These are phyloP conservation scores for Camellia japonica DNA, from an alignment of 148 eudicot species.

Conservation along the genomic window DNA sequence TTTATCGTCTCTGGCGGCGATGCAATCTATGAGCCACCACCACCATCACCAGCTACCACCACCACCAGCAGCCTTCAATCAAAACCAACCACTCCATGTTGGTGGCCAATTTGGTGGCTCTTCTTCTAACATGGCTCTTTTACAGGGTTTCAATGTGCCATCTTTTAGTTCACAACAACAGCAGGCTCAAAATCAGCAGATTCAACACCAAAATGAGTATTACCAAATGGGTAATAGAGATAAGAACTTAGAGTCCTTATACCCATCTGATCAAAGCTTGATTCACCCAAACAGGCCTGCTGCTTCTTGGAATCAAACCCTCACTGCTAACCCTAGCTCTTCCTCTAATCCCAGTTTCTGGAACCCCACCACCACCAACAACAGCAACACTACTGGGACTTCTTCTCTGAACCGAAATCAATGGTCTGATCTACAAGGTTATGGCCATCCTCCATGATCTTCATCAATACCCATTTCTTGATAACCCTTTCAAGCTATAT, in stretches of 20 bases:
- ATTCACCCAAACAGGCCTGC: slow-evolving; percentile 12
- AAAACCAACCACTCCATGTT: background rate
- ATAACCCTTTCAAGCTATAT: background rate
- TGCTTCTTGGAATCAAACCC: background rate
- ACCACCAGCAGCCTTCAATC: too few species aligned
- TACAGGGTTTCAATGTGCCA: slow-evolving; percentile 30
- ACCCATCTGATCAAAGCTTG: background rate
- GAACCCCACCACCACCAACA: background rate
- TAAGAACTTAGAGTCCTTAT: background rate
- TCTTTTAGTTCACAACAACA: slow-evolving; percentile 13
- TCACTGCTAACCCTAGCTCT: background rate
- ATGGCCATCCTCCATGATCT: slow-evolving; percentile 10
- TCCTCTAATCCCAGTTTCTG: slow-evolving; percentile 2
- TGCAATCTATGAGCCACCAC: slow-evolving; percentile 24
- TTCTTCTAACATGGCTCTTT: slow-evolving; percentile 29
- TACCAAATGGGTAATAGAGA: slow-evolving; percentile 18
- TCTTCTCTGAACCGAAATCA: slow-evolving; percentile 8
- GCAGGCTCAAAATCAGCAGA: slow-evolving; percentile 13
- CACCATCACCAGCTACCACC: background rate
- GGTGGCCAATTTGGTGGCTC: slow-evolving; percentile 13
- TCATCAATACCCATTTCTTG: background rate
- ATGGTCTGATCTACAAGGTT: slow-evolving; percentile 19
- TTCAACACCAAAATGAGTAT: slow-evolving; percentile 19
- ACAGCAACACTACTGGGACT: background rate
- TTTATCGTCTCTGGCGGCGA: slow-evolving; percentile 29